A percentile compares a stretch with the other conserved stretches of the same genome.
These are phyloP conservation scores for Durusdinium trenchii DNA, from an alignment of 73 alveolate genomes.

Conservation along the genomic window DNA sequence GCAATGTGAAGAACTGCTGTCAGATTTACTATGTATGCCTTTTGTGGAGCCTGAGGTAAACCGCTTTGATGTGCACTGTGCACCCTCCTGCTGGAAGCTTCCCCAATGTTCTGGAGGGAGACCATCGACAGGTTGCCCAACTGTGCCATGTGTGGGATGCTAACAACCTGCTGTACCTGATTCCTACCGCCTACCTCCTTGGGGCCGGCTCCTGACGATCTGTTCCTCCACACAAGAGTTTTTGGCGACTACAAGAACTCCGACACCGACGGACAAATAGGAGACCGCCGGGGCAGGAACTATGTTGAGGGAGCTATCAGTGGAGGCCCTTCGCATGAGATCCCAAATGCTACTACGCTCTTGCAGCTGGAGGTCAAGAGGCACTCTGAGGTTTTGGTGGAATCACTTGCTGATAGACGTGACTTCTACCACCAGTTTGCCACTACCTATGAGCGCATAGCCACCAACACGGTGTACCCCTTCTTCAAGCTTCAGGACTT, in stretches of 20 bases:
- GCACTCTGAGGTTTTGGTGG: neutral
- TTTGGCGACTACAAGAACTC: neutral
- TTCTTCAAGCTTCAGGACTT: no score
- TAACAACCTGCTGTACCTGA: neutral
- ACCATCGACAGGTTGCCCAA: neutral
- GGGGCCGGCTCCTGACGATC: neutral
- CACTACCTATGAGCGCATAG: neutral
- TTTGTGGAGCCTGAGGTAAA: neutral
- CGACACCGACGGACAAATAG: neutral
- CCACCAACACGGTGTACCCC: neutral
- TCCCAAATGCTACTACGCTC: neutral
- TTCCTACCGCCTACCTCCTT: neutral
- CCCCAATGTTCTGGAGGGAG: neutral
- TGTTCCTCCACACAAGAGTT: neutral
- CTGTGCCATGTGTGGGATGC: neutral
- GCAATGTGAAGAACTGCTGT: neutral
- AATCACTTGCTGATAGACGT: neutral
- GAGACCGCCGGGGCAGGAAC: neutral
- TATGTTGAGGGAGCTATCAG: neutral
- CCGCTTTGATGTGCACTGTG: neutral
- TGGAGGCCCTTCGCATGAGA: neutral
- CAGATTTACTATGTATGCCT: neutral
- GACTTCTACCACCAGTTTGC: conserved; percentile 17
- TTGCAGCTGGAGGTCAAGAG: neutral
- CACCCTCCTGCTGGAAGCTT: neutral